These are phyloP conservation scores for Myriosclerotinia duriaeana DNA, from an alignment of 2,329 filamentous ascomycete genomes.

Conservation along the genomic window DNA sequence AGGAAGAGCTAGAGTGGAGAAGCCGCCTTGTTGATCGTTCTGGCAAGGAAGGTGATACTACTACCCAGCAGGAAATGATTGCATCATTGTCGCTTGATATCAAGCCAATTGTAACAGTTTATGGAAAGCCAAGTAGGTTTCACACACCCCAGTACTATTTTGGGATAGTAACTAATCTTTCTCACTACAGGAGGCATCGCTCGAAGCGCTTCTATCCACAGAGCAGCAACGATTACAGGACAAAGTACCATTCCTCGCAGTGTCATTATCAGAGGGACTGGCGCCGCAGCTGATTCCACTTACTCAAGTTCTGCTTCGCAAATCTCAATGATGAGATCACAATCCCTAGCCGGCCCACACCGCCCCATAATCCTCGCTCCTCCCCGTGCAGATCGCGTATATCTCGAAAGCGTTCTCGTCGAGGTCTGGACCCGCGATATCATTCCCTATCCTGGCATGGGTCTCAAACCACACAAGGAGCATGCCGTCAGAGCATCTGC, in stretches of 20 bases:
- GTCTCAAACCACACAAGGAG: conserved; percentile 61
- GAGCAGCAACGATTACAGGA: conserved; percentile 67
- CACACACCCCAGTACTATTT: background rate
- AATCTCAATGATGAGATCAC: conserved; percentile 68
- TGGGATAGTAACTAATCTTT: background rate
- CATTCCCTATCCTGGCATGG: conserved; percentile 82
- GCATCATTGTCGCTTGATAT: conserved; percentile 69
- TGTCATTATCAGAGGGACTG: conserved; percentile 85
- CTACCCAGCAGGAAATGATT: conserved; percentile 52
- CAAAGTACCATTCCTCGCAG: conserved; percentile 67
- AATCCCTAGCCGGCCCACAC: conserved; percentile 71
- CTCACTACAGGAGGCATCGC: conserved; percentile 54
- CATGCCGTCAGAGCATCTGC: conserved; percentile 75
- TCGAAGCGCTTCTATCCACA: conserved; percentile 73
- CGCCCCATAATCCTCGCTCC: conserved; percentile 71
- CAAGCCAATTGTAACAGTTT: conserved; percentile 71
- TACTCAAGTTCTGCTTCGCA: conserved; percentile 42
- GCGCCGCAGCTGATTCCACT: conserved; percentile 57
- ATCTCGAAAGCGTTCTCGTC: conserved; percentile 69
- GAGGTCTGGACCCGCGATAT: conserved; percentile 83
- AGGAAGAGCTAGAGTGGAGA: conserved; percentile 80
- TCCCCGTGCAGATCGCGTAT: conserved; percentile 70
- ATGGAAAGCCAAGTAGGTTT: conserved; percentile 64
- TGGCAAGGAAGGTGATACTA: conserved; percentile 50
- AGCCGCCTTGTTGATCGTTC: conserved; percentile 58